phyloP scores from a whole-genome alignment of 306 rosid species.

The Rubus parviflorus region DNA sequence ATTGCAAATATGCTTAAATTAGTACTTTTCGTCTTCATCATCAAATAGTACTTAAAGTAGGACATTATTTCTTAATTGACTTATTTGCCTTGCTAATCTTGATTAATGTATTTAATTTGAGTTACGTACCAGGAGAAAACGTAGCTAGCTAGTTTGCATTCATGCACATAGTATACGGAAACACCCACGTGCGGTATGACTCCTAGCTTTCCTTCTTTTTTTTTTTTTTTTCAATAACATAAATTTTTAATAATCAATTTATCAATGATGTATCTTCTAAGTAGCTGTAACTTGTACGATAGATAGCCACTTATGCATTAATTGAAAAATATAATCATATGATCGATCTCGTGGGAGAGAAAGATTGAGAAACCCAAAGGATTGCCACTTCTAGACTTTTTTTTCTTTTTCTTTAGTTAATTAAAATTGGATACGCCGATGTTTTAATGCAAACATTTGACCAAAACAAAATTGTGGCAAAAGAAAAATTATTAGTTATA shows the following conservation, averaged over 20 bases:
- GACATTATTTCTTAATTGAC: slow-evolving; percentile 11
- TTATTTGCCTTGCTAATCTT: background rate
- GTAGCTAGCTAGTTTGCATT: background rate
- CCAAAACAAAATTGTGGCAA: background rate
- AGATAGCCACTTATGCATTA: background rate
- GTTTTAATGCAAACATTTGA: background rate
- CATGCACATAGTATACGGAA: slow-evolving; percentile 19
- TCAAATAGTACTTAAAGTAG: background rate
- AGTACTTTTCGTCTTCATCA: background rate
- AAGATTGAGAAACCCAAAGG: background rate
- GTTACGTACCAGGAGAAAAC: slow-evolving; percentile 18
- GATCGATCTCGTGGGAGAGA: background rate
- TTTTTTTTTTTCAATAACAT: too few relatives aligned
- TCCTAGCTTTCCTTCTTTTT: background rate
- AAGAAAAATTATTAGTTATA: too few relatives aligned
- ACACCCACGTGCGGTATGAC: background rate
- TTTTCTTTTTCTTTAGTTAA: background rate
- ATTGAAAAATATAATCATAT: background rate
- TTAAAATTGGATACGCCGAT: background rate
- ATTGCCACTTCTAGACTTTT: background rate
- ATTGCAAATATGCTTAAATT: slow-evolving; percentile 24
- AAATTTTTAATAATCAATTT: background rate
- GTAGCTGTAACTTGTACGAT: background rate
- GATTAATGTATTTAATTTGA: background rate
- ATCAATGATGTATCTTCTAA: background rate